These are phyloP conservation scores for Phytophthora agathidicida DNA, from an alignment of 352 stramenopile species.

Conservation along the genomic window DNA sequence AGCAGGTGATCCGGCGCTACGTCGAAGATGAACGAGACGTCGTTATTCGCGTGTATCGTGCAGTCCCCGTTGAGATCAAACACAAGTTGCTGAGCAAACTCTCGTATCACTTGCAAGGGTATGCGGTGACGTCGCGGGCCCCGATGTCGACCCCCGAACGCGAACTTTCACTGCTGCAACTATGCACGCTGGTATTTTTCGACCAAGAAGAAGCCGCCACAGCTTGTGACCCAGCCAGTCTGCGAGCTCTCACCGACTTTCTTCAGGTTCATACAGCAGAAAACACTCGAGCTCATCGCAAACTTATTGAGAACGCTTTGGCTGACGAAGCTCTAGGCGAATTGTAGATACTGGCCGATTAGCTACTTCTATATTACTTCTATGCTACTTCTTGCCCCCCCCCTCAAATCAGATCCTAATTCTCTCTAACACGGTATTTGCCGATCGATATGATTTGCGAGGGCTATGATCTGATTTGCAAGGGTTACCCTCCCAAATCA, in stretches of 20 bases:
- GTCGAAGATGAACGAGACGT: slow-evolving; percentile 15
- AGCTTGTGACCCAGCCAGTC: background rate
- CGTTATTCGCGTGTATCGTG: slow-evolving; percentile 10
- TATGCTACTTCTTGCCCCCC: too few relatives aligned
- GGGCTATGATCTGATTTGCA: too few relatives aligned
- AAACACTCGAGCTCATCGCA: slow-evolving; percentile 13
- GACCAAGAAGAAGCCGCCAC: background rate
- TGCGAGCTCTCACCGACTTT: slow-evolving; percentile 20
- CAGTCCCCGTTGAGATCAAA: slow-evolving; percentile 13
- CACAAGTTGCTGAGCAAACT: slow-evolving; percentile 18
- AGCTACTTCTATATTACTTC: too few relatives aligned
- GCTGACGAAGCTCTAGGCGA: slow-evolving; percentile 16
- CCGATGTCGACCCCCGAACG: background rate
- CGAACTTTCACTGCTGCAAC: slow-evolving; percentile 15
- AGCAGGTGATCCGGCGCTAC: slow-evolving; percentile 21
- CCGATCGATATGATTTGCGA: too few relatives aligned
- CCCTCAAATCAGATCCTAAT: too few relatives aligned
- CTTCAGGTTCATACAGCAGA: slow-evolving; percentile 4
- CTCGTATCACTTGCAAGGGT: slow-evolving; percentile 16
- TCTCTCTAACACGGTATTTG: too few relatives aligned
- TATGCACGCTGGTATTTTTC: slow-evolving; percentile 16
- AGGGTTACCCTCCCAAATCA: too few relatives aligned
- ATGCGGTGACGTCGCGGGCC: slow-evolving; percentile 11
- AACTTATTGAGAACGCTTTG: slow-evolving; percentile 20
- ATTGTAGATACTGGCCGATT: too few relatives aligned